phyloP scores from a whole-genome alignment of 1,284 basidiomycete species.

The Xanthoconium separans region DNA sequence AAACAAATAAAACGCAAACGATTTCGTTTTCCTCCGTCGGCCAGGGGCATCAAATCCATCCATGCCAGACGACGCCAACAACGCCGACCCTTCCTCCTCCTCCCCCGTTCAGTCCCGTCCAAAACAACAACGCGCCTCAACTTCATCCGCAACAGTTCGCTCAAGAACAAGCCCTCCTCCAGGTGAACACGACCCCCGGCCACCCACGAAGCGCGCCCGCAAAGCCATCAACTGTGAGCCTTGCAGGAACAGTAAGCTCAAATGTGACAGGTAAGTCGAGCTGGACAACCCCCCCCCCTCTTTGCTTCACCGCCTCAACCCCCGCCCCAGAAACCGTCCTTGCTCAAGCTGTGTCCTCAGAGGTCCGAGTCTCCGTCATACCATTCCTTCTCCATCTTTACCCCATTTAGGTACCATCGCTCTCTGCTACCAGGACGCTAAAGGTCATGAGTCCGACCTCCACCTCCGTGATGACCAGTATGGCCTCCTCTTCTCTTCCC shows the following conservation, averaged over 20 bases:
- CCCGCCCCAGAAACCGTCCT: conserved; percentile 62
- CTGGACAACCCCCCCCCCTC: not conserved
- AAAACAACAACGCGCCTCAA: conserved; percentile 37
- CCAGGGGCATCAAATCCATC: conserved; percentile 25
- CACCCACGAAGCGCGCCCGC: conserved; percentile 72
- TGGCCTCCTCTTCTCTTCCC: conserved; percentile 24
- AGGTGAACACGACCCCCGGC: conserved; percentile 48
- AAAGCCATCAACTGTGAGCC: conserved; percentile 86
- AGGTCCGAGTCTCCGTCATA: conserved; percentile 40
- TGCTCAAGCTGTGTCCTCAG: conserved; percentile 80
- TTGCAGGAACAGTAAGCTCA: conserved; percentile 79
- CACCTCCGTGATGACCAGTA: conserved; percentile 58
- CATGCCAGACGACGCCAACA: conserved; percentile 47
- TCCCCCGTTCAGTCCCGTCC: conserved; percentile 36
- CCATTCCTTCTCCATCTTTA: not conserved
- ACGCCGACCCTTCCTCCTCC: conserved; percentile 22
- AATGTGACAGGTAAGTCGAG: conserved; percentile 68
- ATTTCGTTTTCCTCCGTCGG: conserved; percentile 11
- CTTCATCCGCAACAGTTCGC: conserved; percentile 41
- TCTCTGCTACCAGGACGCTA: conserved; percentile 71
- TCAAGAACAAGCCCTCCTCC: conserved; percentile 47
- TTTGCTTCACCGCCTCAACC: conserved; percentile 10
- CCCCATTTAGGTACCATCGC: conserved; percentile 59
- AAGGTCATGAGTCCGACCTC: conserved; percentile 50
- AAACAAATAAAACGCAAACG: conserved; percentile 25